These are phyloP conservation scores for Aspergillus arachidicola DNA, from an alignment of 2,329 filamentous ascomycete species.

Conservation along the genomic window DNA sequence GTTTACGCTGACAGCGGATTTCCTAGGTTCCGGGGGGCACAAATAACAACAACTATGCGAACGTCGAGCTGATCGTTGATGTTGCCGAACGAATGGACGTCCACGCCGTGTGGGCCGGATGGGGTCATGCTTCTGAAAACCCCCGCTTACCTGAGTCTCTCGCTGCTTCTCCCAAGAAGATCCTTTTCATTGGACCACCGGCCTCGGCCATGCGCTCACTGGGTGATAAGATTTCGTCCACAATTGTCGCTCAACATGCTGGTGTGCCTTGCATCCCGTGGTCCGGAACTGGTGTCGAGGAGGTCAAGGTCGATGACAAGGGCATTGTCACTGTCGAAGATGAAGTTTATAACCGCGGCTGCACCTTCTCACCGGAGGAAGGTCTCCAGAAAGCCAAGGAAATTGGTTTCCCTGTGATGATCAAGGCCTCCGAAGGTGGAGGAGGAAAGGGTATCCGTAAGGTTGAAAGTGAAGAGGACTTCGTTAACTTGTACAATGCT, in stretches of 20 bases:
- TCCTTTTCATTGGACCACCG: conserved; percentile 97
- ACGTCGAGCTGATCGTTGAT: conserved; percentile 98
- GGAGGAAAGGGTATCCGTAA: conserved; percentile 99
- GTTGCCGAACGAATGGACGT: conserved; percentile 98
- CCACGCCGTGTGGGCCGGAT: conserved; percentile 98
- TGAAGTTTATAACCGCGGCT: conserved; percentile 83
- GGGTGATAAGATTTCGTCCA: conserved; percentile 99
- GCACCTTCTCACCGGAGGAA: conserved; percentile 86
- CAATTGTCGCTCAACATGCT: conserved; percentile 97
- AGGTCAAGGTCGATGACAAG: conserved; percentile 74
- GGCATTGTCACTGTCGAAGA: conserved; percentile 93
- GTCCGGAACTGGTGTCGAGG: conserved; percentile 89
- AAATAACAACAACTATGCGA: conserved; percentile 99
- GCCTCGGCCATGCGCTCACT: conserved; percentile 98
- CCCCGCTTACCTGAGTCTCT: conserved; percentile 95
- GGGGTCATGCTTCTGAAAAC: conserved; percentile 98
- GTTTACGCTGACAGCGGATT: neutral
- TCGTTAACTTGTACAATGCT: conserved; percentile 86
- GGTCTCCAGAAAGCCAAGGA: conserved; percentile 81
- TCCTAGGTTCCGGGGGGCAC: conserved; percentile 85
- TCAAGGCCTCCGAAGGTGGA: conserved; percentile 99
- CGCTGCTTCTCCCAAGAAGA: conserved; percentile 95
- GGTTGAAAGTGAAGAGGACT: conserved; percentile 81
- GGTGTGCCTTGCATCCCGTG: conserved; percentile 97
- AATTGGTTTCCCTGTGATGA: conserved; percentile 99